Evolutionary conservation across 2,329 filamentous ascomycete species (phyloP), one percentile per base, ranked within the genome.

Genomic region (Teratosphaeria epicoccoides): DNA sequence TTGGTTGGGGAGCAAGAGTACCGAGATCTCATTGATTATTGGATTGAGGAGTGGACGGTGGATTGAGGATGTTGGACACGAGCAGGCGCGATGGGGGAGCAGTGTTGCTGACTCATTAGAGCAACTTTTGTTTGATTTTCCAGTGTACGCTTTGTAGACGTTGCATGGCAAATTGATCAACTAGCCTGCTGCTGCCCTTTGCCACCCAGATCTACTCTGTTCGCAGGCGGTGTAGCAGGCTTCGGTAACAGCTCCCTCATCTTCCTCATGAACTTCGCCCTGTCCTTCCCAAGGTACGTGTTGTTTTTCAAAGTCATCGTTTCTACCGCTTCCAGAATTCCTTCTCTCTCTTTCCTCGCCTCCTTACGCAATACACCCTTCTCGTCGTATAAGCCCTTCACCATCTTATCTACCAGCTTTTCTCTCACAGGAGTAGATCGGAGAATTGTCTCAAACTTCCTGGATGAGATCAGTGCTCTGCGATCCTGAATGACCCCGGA

Each of bases 1-100:
- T 65, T 70, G 43, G 55, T 72, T 1, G 70, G 66, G 4, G 58
- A 63, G 20, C 58, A 59, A 22, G 56, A 61, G 33, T 66, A 56
- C 14, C 49, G 25, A 23, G 61, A 63, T n/a, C 59, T 73, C 43
- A 48, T 66, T n/a, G 61, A 62, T 11, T 72, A 71, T 54, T 73
- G 71, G 70, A 55, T 49, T 24, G 57, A 61, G 33, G 67, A 71
- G 54, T 60, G 57, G 55, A 50, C 54, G 23, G 52, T 57, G 25
- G 64, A 66, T 24, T 69, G 48, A 54, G 23, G n/a, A 20, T 14
- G n/a, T 1, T 17, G 33, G n/a, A 7, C n/a, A 17, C 14, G 5
- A 17, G 17, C 33, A 17, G 33, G n/a, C 4, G 9, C 6, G 26
- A 12, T 28, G 26, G 6, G 12, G 9, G 26, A 10, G 26, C 9